Conservation (phyloP, 352 stramenopile genomes). For the Globisporangium megalacanthum region DNA sequence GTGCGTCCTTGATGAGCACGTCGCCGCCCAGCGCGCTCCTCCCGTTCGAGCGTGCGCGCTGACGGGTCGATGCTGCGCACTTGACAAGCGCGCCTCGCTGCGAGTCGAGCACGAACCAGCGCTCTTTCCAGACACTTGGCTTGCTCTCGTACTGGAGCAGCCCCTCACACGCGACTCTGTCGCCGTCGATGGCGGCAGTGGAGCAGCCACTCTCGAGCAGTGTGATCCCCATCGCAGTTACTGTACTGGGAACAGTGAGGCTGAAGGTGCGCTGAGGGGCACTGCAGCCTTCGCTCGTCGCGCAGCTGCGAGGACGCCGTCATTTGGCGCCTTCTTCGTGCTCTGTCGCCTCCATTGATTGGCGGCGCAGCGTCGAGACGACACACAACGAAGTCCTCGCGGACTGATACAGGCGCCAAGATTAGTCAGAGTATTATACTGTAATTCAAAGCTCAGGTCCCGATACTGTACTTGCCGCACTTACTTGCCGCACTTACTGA, state of each 20-base stretch:
- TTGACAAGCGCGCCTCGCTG: conserved; percentile 40
- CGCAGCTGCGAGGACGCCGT: not conserved
- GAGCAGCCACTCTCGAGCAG: conserved; percentile 21
- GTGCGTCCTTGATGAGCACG: conserved; percentile 24
- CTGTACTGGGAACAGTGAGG: not conserved
- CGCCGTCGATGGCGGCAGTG: conserved; percentile 2
- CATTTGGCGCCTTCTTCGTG: no score
- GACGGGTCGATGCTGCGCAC: conserved; percentile 25
- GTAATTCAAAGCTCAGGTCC: no score
- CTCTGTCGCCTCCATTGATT: no score
- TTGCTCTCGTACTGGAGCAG: conserved; percentile 47
- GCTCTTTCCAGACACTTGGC: conserved; percentile 46
- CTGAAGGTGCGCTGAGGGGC: not conserved
- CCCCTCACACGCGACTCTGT: conserved; percentile 34
- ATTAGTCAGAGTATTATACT: no score
- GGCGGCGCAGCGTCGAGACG: no score
- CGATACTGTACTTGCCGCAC: no score
- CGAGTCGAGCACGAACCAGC: conserved; percentile 62
- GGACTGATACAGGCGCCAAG: no score
- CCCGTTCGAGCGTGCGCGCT: conserved; percentile 22
- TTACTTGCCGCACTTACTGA: no score
- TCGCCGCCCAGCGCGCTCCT: conserved; percentile 32
- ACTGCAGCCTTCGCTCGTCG: no score
- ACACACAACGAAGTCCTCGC: no score
- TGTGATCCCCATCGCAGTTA: conserved; percentile 9